These are phyloP conservation scores for Lomentospora prolificans DNA, from an alignment of 2,329 filamentous ascomycete species.

Conservation along the genomic window DNA sequence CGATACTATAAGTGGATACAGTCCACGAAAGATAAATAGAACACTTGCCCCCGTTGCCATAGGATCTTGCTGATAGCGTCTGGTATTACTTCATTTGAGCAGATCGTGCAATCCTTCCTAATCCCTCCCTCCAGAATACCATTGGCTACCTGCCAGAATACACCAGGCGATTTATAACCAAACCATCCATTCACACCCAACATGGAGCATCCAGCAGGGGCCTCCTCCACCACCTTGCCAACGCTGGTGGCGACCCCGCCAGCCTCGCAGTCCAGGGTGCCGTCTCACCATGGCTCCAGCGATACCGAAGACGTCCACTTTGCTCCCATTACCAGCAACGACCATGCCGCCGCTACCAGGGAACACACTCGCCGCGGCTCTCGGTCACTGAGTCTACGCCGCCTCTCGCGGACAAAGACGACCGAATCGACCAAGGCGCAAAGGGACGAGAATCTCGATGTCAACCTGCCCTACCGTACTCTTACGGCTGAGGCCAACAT, in stretches of 20 bases:
- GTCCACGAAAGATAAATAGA: not conserved
- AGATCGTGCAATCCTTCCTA: no score
- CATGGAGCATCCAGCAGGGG: not conserved
- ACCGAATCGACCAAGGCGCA: slow-evolving; percentile 22
- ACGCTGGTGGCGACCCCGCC: not conserved
- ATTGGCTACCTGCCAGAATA: no score
- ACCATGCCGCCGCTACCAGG: not conserved
- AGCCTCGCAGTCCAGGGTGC: not conserved
- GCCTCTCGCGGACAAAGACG: not conserved
- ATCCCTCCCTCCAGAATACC: no score
- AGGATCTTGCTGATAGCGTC: not conserved
- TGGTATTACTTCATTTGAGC: no score
- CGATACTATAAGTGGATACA: no score
- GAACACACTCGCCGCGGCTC: not conserved
- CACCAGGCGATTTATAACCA: no score
- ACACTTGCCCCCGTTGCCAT: not conserved
- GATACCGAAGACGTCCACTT: slow-evolving; percentile 1
- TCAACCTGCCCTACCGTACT: slow-evolving; percentile 56
- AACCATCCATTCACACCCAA: not conserved
- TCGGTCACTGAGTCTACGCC: not conserved
- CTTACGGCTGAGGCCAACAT: slow-evolving; percentile 51
- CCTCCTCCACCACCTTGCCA: not conserved
- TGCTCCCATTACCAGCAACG: slow-evolving; percentile 8
- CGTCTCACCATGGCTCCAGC: not conserved
- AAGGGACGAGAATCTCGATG: slow-evolving; percentile 31